These are phyloP conservation scores for Dothideomycetidae sp. DNA, from an alignment of 2,329 filamentous ascomycete genomes.

Conservation along the genomic window DNA sequence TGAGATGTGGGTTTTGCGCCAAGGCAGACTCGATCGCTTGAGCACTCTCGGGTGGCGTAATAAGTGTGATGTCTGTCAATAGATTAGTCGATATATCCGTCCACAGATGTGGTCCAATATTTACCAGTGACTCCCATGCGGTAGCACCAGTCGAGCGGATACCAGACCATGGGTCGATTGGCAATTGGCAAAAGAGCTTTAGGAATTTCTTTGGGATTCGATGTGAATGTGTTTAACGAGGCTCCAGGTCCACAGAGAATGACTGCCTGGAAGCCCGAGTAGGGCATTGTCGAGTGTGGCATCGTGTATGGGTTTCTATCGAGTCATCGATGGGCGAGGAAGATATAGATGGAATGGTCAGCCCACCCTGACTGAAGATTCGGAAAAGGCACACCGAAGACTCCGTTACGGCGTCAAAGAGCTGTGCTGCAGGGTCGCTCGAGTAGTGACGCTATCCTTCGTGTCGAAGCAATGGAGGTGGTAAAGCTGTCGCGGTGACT, in stretches of 20 bases:
- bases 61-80: constrained; percentile 38
- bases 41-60: constrained; percentile 43
- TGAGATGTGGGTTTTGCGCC: constrained; percentile 65
- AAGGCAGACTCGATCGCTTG: constrained; percentile 55
- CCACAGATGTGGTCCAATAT: constrained; percentile 17
- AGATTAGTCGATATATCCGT: constrained; percentile 4
- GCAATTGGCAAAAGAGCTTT: constrained; percentile 73
- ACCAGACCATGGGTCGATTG: constrained; percentile 82
- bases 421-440: too few species aligned
- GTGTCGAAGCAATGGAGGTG: too few species aligned
- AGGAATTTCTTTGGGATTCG: constrained; percentile 63
- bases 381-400: too few species aligned
- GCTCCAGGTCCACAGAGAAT: constrained; percentile 73
- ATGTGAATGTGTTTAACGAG: constrained; percentile 69
- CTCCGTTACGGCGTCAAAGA: too few species aligned
- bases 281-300: constrained; percentile 64
- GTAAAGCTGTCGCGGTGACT: too few species aligned
- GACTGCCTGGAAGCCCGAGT: constrained; percentile 66
- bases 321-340: background rate
- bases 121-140: constrained; percentile 62
- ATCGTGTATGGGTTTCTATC: constrained; percentile 30
- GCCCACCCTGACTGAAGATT: too few species aligned
- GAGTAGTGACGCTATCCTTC: too few species aligned
- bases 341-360: too few species aligned
- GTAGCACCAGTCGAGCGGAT: constrained; percentile 73